Conservation (phyloP, 2,329 filamentous ascomycete genomes). For the Thyridium curvatum region DNA sequence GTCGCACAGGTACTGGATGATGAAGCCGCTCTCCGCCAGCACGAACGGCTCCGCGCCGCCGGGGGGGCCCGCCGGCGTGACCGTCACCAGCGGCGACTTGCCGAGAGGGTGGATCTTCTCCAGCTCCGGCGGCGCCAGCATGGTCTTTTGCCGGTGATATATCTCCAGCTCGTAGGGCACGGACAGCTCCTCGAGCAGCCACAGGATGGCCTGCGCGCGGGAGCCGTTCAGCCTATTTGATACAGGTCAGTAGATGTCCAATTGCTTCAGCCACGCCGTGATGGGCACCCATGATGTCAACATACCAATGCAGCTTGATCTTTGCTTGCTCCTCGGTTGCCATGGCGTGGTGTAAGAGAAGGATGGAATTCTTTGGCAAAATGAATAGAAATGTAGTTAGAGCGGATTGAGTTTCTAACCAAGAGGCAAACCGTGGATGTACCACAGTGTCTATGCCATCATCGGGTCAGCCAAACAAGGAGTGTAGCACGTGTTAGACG, state of each 20-base stretch:
- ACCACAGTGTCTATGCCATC: too few relatives aligned
- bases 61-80: constrained; percentile 40
- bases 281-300: not conserved
- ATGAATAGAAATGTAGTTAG: too few relatives aligned
- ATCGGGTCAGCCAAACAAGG: too few relatives aligned
- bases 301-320: constrained; percentile 14
- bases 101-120: constrained; percentile 77
- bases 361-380: too few relatives aligned
- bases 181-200: constrained; percentile 78
- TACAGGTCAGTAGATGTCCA: constrained; percentile 2
- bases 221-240: constrained; percentile 69
- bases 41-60: constrained; percentile 41
- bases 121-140: constrained; percentile 69
- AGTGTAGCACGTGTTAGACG: too few relatives aligned
- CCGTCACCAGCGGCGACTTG: constrained; percentile 73
- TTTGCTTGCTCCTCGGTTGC: constrained; percentile 6
- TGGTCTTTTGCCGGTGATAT: constrained; percentile 58
- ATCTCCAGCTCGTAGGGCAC: constrained; percentile 74
- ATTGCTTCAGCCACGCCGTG: not conserved
- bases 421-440: too few relatives aligned
- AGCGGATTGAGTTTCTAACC: too few relatives aligned
- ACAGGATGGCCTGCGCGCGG: constrained; percentile 75
- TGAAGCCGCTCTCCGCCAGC: constrained; percentile 75
- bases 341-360: not conserved
- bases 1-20: constrained; percentile 76